Evolutionary conservation across 805 yeast species (phyloP).

Genomic region (Cyberlindnera bimundalis): DNA sequence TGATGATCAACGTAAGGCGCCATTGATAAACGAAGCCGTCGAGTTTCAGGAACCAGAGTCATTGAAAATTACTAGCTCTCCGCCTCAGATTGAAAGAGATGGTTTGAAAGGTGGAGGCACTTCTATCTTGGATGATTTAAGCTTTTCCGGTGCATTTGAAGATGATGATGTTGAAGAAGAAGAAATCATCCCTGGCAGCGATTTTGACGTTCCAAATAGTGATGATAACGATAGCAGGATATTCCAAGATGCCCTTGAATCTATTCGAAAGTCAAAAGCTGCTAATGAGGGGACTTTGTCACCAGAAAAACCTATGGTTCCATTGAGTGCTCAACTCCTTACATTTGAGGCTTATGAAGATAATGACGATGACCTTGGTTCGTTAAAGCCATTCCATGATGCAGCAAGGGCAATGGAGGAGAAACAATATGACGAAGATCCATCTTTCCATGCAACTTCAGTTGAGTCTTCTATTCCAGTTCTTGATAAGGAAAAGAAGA

Average conservation of each 20-base stretch:
- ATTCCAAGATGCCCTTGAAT: constrained; percentile 6
- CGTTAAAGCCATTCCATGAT: constrained; percentile 1
- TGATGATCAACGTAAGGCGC: background rate
- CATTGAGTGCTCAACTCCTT: constrained; percentile 6
- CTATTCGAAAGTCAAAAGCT: background rate
- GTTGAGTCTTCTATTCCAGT: background rate
- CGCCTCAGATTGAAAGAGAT: no score
- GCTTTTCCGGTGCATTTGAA: constrained; percentile 12
- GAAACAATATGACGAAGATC: constrained; percentile 19
- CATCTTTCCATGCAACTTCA: constrained; percentile 4
- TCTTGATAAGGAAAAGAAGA: no score
- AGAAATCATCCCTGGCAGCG: constrained; percentile 10
- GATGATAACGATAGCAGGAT: constrained; percentile 12
- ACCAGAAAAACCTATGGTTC: no score
- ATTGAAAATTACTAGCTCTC: no score
- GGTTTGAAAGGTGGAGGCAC: no score
- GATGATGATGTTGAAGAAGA: constrained; percentile 15
- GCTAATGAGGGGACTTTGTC: background rate
- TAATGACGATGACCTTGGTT: constrained; percentile 6
- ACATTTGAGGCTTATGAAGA: constrained; percentile 19
- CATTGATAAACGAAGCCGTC: no score
- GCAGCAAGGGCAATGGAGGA: constrained; percentile 19
- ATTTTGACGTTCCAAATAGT: constrained; percentile 10
- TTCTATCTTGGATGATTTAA: constrained; percentile 2
- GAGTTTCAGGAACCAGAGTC: no score